These are phyloP conservation scores for Alternaria arbusti DNA, from an alignment of 2,329 filamentous ascomycete species.

Conservation along the genomic window DNA sequence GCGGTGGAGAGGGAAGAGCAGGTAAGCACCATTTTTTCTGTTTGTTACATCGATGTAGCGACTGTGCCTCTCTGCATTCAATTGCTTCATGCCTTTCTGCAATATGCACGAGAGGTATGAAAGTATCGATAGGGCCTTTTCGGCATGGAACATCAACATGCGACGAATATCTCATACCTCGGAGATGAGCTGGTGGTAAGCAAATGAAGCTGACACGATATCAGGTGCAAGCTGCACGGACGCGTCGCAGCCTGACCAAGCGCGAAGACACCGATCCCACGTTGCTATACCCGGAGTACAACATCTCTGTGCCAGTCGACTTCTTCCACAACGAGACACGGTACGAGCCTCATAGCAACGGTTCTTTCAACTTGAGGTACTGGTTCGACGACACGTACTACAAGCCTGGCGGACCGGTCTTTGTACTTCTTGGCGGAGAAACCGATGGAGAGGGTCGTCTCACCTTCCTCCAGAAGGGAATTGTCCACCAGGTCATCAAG, in stretches of 20 bases:
- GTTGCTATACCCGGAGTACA: conserved; percentile 56
- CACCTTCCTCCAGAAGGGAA: conserved; percentile 77
- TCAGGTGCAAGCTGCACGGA: conserved; percentile 24
- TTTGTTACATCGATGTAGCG: background rate
- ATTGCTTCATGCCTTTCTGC: background rate
- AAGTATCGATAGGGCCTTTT: background rate
- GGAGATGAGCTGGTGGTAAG: background rate
- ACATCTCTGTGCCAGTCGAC: conserved; percentile 69
- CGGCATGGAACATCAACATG: background rate
- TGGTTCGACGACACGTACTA: conserved; percentile 84
- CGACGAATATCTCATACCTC: background rate
- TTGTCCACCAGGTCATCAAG: conserved; percentile 72
- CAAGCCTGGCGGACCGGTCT: conserved; percentile 77
- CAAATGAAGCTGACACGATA: background rate
- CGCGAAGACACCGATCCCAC: conserved; percentile 43
- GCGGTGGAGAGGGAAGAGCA: conserved; percentile 27
- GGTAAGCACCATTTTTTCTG: conserved; percentile 20
- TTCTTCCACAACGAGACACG: conserved; percentile 81
- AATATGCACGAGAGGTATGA: background rate
- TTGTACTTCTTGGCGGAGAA: conserved; percentile 78
- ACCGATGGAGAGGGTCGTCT: conserved; percentile 68
- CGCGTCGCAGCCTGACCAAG: conserved; percentile 31
- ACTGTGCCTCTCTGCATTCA: background rate
- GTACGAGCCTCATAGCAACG: conserved; percentile 78
- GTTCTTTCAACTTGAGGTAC: conserved; percentile 74